Evolutionary conservation across 2,329 filamentous ascomycete genomes (phyloP), one percentile per base, ranked within the genome.

Genomic region (Grosmannia serpens): DNA sequence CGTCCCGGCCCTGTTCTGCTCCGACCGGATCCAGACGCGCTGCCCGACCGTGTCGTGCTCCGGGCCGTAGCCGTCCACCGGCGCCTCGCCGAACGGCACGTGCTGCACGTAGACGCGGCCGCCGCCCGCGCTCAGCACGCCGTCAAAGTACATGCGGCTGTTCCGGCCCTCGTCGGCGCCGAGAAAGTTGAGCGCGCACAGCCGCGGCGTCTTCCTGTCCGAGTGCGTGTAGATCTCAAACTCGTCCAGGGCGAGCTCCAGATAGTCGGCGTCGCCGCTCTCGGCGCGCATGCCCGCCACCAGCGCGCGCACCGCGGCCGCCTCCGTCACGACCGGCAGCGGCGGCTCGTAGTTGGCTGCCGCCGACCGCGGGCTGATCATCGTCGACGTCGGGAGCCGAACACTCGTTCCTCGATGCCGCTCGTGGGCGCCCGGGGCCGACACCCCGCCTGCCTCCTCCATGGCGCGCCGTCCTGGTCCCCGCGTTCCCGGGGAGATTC

Each of bases 1-100:
- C 67, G 61, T 20, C 66, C 67, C 62, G 66, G 1, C 65, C 65
- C 0, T 69, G 57, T 80, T 79, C 0, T 71, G 56, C 0, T 63
- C 54, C 0, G 87, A 87, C 22, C 82, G 78, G 2, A 92, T 77
- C 79, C 85, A 91, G 1, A 91, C 75, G 20, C 79, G 71, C 10
- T 74, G 73, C 2, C 69, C 73, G 3, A 84, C 76, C 0, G 78
- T 76, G 26, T 76, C 68, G 8, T 74, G 65, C 0, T 73, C 66
- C 1, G 76, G 58, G 0, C 81, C 82, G 66, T 91, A 90, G 31
- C 84, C 83, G 2, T 83, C 86, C 13, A 94, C 77, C 0, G 86
- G 84, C 1, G 87, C 70, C 1, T 77, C 72, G 0, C 70, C 65
- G 53, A 92, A 87, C 0, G 75, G 71, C 0, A 88, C 72, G 0